These are phyloP conservation scores for Byssochlamys sp. DNA, from an alignment of 2,329 filamentous ascomycete species.

Conservation along the genomic window DNA sequence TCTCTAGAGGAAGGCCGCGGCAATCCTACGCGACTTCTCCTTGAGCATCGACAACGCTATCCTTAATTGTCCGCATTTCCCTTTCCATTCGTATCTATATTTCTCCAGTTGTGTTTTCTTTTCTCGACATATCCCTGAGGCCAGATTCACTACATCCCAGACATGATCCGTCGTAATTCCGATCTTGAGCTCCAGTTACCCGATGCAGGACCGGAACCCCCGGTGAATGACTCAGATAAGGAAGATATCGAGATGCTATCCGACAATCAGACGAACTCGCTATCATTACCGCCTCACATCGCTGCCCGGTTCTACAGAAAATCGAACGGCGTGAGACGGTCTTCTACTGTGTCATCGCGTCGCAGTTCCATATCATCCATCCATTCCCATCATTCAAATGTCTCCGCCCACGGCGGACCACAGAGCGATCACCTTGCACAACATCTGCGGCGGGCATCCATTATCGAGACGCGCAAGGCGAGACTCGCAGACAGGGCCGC, in stretches of 20 bases:
- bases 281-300: constrained; percentile 50
- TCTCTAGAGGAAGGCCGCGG: not conserved
- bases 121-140: constrained; percentile 53
- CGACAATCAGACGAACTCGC: constrained; percentile 27
- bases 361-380: constrained; percentile 56
- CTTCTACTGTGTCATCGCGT: constrained; percentile 54
- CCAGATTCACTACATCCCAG: constrained; percentile 15
- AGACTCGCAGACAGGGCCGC: constrained; percentile 55
- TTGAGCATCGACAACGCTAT: not conserved
- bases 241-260: constrained; percentile 36
- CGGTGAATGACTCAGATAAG: constrained; percentile 17
- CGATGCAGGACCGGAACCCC: constrained; percentile 21
- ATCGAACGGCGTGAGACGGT: constrained; percentile 46
- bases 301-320: constrained; percentile 53
- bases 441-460: constrained; percentile 55
- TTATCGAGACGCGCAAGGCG: constrained; percentile 55
- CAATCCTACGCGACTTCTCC: not conserved
- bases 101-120: constrained; percentile 57
- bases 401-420: constrained; percentile 38
- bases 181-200: constrained; percentile 33
- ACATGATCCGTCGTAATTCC: constrained; percentile 34
- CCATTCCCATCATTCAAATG: constrained; percentile 51
- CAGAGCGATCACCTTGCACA: constrained; percentile 54
- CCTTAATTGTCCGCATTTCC: not conserved
- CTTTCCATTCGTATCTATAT: constrained; percentile 29